Conservation (phyloP, 1,284 basidiomycete species). For the Ustilago xerochloae region DNA sequence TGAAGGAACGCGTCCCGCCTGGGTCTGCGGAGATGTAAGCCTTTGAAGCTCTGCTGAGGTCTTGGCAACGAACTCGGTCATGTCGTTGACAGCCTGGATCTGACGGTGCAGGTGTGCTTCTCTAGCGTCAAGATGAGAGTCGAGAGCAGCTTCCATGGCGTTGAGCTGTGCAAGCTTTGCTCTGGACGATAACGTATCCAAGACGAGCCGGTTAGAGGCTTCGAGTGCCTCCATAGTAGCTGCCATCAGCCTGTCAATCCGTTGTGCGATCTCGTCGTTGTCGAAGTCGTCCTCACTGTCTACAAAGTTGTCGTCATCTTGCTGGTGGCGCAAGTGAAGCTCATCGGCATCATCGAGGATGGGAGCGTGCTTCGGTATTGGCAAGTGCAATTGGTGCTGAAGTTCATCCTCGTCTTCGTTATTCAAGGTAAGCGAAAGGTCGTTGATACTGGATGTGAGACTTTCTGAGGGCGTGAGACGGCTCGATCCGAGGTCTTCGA, state of each 20-base stretch:
- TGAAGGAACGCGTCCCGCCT: not conserved
- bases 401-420: slow-evolving; percentile 6
- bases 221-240: slow-evolving; percentile 48
- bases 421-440: slow-evolving; percentile 27
- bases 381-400: not conserved
- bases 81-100: slow-evolving; percentile 36
- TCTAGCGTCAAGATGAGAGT: slow-evolving; percentile 33
- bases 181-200: slow-evolving; percentile 37
- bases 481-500: slow-evolving; percentile 8
- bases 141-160: slow-evolving; percentile 39
- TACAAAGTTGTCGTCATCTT: not conserved
- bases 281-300: slow-evolving; percentile 4
- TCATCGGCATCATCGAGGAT: not conserved
- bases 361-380: not conserved
- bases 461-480: slow-evolving; percentile 13
- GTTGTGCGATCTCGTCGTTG: slow-evolving; percentile 13
- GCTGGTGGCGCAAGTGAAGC: not conserved
- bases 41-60: slow-evolving; percentile 29
- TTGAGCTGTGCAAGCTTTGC: slow-evolving; percentile 45
- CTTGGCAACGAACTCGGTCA: slow-evolving; percentile 38
- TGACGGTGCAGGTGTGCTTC: slow-evolving; percentile 37
- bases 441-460: slow-evolving; percentile 15
- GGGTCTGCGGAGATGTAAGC: slow-evolving; percentile 9
- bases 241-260: slow-evolving; percentile 41
- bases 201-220: slow-evolving; percentile 33